Base-by-base conservation (phyloP, 1,139 yeast species). In the Debaryomyces sp. region DNA sequence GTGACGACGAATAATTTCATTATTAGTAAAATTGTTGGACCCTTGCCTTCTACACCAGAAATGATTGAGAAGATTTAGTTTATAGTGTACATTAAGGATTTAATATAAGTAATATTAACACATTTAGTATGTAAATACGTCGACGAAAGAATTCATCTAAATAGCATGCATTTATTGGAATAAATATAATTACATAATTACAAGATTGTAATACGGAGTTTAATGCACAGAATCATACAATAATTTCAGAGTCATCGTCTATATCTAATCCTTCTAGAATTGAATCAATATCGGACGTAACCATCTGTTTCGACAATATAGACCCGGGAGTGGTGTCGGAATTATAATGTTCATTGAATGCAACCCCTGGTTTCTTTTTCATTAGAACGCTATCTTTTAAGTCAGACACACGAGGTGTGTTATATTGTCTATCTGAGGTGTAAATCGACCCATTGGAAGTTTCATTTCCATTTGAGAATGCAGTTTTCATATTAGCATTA, bases 331-430 rank as follows among this genome's bases (percentile, higher is more conserved):
- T 54, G 7, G 47, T 49, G 7, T 54, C 46, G 12, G 53, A 36
- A 13, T 56, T 40, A 5, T 50, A 47, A 3, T 56, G 54, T 24
- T 56, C 58, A 12, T 53, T 50, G 36, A 49, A 43, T 24, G 26
- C 43, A 22, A 35, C 27, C 7, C 33, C 29, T 6, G 48, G 44
- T 33, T 29, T 41, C 22, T 44, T 41, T 15, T 39, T 37, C 18
- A 41, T 34, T 32, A 62, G 54, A 52, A 75, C 61, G n/a, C 66
- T 68, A 42, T 71, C 77, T 53, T 75, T 73, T 52, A 79, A 66
- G 50, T 79, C 82, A n/a, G 75, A 62, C 2, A 78, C 80, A 53
- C 71, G 70, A 8, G 82, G 81, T 6, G 71, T 59, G 41, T 52
- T 55, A 8, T 50, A 34, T 29, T 41, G 41, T 48, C 50, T 54